A percentile compares a stretch with the other conserved stretches of the same genome.
phyloP scores from a whole-genome alignment of 2,329 filamentous ascomycete genomes.

The Stylonectria norvegica region DNA sequence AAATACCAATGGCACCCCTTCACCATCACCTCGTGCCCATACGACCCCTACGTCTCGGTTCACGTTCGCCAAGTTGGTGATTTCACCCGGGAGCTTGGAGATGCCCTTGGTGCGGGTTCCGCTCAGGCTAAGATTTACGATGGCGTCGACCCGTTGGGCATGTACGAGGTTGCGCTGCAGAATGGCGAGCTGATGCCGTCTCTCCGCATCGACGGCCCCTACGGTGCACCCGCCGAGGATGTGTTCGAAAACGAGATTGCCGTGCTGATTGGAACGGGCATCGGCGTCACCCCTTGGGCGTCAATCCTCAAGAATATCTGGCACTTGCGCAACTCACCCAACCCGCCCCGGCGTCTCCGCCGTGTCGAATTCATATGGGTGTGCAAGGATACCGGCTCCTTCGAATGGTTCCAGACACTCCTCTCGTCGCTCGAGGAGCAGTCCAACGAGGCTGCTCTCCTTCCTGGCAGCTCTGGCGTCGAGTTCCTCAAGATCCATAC shows the following conservation, averaged over 20 bases:
- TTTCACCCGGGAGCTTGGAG: constrained; percentile 90
- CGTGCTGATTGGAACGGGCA: constrained; percentile 80
- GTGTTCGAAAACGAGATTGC: constrained; percentile 93
- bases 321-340: constrained; percentile 86
- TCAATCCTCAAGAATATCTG: constrained; percentile 95
- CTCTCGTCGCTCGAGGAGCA: constrained; percentile 88
- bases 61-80: constrained; percentile 96
- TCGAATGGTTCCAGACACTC: constrained; percentile 98
- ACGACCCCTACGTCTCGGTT: constrained; percentile 89
- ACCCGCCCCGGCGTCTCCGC: constrained; percentile 82
- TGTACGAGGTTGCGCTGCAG: constrained; percentile 95
- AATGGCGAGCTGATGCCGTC: constrained; percentile 90
- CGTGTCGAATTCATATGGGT: constrained; percentile 99
- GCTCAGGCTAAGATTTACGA: constrained; percentile 89
- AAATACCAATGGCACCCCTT: constrained; percentile 96
- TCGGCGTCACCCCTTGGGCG: constrained; percentile 84
- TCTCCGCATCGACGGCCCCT: constrained; percentile 90
- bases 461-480: constrained; percentile 62
- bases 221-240: constrained; percentile 94
- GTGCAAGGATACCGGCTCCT: constrained; percentile 90
- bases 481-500: constrained; percentile 98
- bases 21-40: constrained; percentile 97
- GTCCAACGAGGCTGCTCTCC: constrained; percentile 64
- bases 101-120: constrained; percentile 85
- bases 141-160: constrained; percentile 84